Conservation (phyloP, 768 basidiomycete species). For the Suillus paluster region DNA sequence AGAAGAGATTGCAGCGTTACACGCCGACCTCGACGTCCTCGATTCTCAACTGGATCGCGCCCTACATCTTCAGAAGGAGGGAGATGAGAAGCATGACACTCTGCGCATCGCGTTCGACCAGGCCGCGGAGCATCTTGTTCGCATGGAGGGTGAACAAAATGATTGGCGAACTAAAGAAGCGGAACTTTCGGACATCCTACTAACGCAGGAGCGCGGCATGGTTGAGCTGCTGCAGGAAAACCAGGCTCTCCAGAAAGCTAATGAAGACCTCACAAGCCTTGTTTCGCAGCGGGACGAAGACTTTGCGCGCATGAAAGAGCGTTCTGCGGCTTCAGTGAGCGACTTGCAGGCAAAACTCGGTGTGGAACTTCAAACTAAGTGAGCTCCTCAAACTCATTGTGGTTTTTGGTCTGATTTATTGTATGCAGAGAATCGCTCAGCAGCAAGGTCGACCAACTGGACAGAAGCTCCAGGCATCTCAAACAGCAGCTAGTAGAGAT, state of each 20-base stretch:
- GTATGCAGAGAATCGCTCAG: slow-evolving; percentile 63
- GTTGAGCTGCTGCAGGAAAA: slow-evolving; percentile 60
- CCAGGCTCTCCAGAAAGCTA: slow-evolving; percentile 64
- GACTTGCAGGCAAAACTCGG: slow-evolving; percentile 76
- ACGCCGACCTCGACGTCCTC: slow-evolving; percentile 81
- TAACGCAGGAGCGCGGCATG: slow-evolving; percentile 60
- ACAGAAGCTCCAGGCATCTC: slow-evolving; percentile 68
- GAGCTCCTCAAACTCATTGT: slow-evolving; percentile 25
- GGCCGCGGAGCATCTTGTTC: slow-evolving; percentile 84
- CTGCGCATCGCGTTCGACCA: slow-evolving; percentile 77
- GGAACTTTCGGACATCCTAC: slow-evolving; percentile 62
- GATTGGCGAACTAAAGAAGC: slow-evolving; percentile 67
- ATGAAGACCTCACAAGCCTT: slow-evolving; percentile 72
- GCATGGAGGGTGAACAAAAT: slow-evolving; percentile 77
- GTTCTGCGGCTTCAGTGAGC: slow-evolving; percentile 62
- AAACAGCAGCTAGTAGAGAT: slow-evolving; percentile 82
- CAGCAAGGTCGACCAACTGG: slow-evolving; percentile 61
- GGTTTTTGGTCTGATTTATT: not conserved
- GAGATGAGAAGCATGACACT: slow-evolving; percentile 76
- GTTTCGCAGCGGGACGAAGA: slow-evolving; percentile 83
- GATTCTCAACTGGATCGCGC: slow-evolving; percentile 87
- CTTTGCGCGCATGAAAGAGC: slow-evolving; percentile 70
- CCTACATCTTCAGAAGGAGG: slow-evolving; percentile 75
- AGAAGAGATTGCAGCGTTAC: slow-evolving; percentile 80
- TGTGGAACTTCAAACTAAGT: slow-evolving; percentile 70